A percentile compares a stretch with the other conserved stretches of the same genome.
phyloP scores from a whole-genome alignment of 176 grass and related monocot genomes.

The Bothriochloa decipiens region DNA sequence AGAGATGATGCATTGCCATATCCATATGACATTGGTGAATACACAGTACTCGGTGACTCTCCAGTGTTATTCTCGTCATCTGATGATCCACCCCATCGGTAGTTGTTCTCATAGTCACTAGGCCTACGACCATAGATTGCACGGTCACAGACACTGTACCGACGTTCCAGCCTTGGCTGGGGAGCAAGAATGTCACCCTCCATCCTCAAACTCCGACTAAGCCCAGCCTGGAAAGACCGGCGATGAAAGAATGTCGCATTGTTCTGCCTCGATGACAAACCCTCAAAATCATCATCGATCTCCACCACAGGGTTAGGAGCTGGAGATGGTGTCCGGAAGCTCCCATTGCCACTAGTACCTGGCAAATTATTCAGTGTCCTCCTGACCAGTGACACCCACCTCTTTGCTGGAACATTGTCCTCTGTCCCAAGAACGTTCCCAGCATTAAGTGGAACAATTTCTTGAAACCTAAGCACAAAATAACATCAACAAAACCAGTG shows the following conservation, averaged over 20 bases:
- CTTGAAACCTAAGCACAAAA: conserved; percentile 72
- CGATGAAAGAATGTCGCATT: conserved; percentile 74
- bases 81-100: conserved; percentile 72
- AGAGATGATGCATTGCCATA: conserved; percentile 60
- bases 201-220: conserved; percentile 84
- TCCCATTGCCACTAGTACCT: conserved; percentile 67
- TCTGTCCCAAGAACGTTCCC: conserved; percentile 98
- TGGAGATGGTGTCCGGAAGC: conserved; percentile 87
- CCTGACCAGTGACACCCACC: conserved; percentile 88
- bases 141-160: conserved; percentile 87
- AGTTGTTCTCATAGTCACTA: conserved; percentile 83
- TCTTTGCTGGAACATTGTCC: conserved; percentile 93
- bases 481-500: not conserved
- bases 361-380: conserved; percentile 86
- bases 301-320: conserved; percentile 75
- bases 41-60: conserved; percentile 82
- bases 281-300: conserved; percentile 90
- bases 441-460: conserved; percentile 93
- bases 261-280: conserved; percentile 59
- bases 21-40: conserved; percentile 85
- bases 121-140: conserved; percentile 75
- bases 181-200: conserved; percentile 74
- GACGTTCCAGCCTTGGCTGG: conserved; percentile 85
- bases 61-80: conserved; percentile 83
- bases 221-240: conserved; percentile 81